Evolutionary conservation across 2,329 filamentous ascomycete species (phyloP).

Genomic region (Ceratocystis colombiana): DNA sequence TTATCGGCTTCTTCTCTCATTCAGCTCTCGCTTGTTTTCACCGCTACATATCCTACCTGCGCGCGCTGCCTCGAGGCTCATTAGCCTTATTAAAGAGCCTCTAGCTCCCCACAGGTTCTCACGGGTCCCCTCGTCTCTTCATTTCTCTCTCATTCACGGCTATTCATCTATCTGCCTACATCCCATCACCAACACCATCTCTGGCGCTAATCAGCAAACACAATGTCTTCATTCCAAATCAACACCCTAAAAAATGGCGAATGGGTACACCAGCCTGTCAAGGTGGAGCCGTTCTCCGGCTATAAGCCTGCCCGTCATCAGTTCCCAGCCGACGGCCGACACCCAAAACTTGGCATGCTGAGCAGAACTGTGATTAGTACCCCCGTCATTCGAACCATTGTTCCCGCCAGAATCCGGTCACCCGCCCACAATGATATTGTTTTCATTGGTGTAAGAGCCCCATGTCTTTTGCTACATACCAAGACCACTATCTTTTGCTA

Average conservation of each 20-base stretch:
- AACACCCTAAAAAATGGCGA: slow-evolving; percentile 45
- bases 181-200: not conserved
- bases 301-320: slow-evolving; percentile 28
- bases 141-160: not conserved
- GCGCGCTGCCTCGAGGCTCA: not conserved
- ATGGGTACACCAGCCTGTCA: slow-evolving; percentile 48
- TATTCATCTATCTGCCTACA: not conserved
- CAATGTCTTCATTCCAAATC: slow-evolving; percentile 37
- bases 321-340: slow-evolving; percentile 31
- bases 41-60: not conserved
- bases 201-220: not conserved
- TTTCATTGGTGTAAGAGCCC: slow-evolving; percentile 61
- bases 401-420: slow-evolving; percentile 69
- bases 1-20: not conserved
- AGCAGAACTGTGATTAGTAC: slow-evolving; percentile 69
- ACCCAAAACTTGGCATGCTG: slow-evolving; percentile 58
- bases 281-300: slow-evolving; percentile 35
- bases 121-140: slow-evolving; percentile 1
- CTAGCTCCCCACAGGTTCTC: not conserved
- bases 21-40: not conserved
- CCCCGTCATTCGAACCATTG: slow-evolving; percentile 62
- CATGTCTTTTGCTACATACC: slow-evolving; percentile 27
- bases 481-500: not conserved
- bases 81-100: not conserved
- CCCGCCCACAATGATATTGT: slow-evolving; percentile 67